phyloP scores from a whole-genome alignment of 2,329 filamentous ascomycete species.

The Cladosporium sp. region DNA sequence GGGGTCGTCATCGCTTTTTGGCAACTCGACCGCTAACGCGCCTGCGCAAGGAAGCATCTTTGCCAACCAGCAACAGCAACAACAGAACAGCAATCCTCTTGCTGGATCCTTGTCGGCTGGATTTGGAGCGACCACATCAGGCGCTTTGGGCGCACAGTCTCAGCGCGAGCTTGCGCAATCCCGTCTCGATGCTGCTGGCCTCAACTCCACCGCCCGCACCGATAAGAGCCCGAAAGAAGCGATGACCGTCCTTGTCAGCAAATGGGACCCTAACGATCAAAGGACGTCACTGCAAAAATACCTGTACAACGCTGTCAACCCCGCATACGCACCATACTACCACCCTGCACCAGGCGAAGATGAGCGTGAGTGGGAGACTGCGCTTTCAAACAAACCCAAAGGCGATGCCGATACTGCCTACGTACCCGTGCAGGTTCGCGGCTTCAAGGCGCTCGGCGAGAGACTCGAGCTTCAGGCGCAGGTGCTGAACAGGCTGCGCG shows the following conservation, averaged over 20 bases:
- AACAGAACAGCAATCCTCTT: constrained; percentile 18
- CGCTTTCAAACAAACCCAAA: constrained; percentile 72
- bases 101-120: constrained; percentile 22
- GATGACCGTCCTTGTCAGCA: constrained; percentile 64
- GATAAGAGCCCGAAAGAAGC: constrained; percentile 74
- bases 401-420: constrained; percentile 51
- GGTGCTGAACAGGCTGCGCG: constrained; percentile 66
- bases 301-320: constrained; percentile 82
- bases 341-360: constrained; percentile 67
- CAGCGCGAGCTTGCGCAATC: constrained; percentile 24
- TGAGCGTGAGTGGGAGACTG: constrained; percentile 77
- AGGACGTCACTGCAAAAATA: constrained; percentile 76
- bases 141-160: constrained; percentile 19
- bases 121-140: constrained; percentile 23
- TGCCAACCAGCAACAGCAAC: constrained; percentile 12
- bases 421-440: constrained; percentile 71
- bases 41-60: background rate
- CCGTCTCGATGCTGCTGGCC: constrained; percentile 15
- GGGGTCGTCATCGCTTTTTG: constrained; percentile 14
- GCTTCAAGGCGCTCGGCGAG: constrained; percentile 67
- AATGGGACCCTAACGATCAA: constrained; percentile 67
- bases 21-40: constrained; percentile 13
- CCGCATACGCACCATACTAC: constrained; percentile 71
- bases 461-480: constrained; percentile 69
- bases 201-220: constrained; percentile 29